Evolutionary conservation across 2,329 filamentous ascomycete genomes (phyloP), one percentile per base, ranked within the genome.

Genomic region (Cladosporium sphaerospermum): DNA sequence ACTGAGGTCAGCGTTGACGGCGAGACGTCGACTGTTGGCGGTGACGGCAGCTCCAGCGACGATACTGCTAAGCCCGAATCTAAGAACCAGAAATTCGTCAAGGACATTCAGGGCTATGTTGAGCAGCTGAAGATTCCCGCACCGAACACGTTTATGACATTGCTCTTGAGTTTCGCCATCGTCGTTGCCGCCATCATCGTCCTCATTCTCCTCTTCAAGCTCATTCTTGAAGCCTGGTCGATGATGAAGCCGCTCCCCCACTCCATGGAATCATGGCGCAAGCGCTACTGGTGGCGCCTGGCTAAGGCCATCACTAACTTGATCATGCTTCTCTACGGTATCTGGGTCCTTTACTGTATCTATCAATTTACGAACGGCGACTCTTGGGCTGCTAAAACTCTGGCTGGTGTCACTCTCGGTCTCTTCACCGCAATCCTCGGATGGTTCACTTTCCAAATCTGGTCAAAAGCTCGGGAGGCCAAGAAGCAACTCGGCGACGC

Each of bases 261-360:
- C 66, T 79, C 81, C 34, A 79, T 97, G 54, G 76, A 82, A 13
- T 85, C 86, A 43, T 97, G 97, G 80, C 87, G 93, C 60, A 88
- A 95, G 73, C 88, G 95, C 69, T 97, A 97, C 76, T 97, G 93
- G 93, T 87, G 88, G 60, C 83, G 90, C 52, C 85, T 99, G 68
- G 88, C 86, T 43, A 88, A 92, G 56, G 86, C 90, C 13, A 87
- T 97, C 64, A 95, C 90, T 41, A 88, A 88, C 60, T 78, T 99
- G 70, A 90, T 99, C 62, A 78, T 97, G 56, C 75, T 97, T 14
- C 81, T 97, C 2, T 99, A 97, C 71, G 89, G 93, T 57, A 82
- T 96, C 56, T 97, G 93, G 93, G 89, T 90, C 1, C 75, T 97
- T 41, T 97, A 96, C 73, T 97, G 92, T 69, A 81, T 99, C 57